These are phyloP conservation scores for Diospyros lotus DNA, from an alignment of 148 eudicot species.

Conservation along the genomic window DNA sequence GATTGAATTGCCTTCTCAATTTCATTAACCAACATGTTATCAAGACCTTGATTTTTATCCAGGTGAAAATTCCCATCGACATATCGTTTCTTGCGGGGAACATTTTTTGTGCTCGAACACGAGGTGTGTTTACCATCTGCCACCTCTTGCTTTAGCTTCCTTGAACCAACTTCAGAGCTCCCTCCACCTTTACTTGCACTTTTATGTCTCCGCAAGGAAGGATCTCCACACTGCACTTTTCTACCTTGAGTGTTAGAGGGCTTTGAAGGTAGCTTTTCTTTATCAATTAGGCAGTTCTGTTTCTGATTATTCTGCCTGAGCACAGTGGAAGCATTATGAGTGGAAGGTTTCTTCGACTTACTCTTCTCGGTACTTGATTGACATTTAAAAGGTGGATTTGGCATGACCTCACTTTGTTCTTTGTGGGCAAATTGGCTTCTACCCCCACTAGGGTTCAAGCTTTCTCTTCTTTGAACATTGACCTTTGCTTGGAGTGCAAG, in stretches of 20 bases:
- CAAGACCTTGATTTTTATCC: conserved; percentile 25
- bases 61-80: conserved; percentile 43
- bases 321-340: conserved; percentile 34
- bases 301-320: conserved; percentile 83
- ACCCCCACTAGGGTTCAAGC: conserved; percentile 31
- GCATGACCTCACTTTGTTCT: conserved; percentile 35
- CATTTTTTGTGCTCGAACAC: conserved; percentile 39
- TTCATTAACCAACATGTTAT: conserved; percentile 29
- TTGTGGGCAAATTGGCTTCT: conserved; percentile 34
- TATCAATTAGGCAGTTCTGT: conserved; percentile 55
- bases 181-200: conserved; percentile 33
- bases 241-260: conserved; percentile 38
- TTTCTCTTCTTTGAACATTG: conserved; percentile 88
- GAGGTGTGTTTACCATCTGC: conserved; percentile 39
- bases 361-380: conserved; percentile 45
- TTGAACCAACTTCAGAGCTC: conserved; percentile 38
- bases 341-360: conserved; percentile 39
- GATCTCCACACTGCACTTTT: conserved; percentile 38
- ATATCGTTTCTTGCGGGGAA: conserved; percentile 63
- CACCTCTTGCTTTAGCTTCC: conserved; percentile 53
- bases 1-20: conserved; percentile 33
- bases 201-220: conserved; percentile 32
- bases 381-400: conserved; percentile 38
- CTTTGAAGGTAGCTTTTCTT: conserved; percentile 52
- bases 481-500: conserved; percentile 95